Conservation (phyloP, 441 rosid genomes). For the Omphalea diandra region DNA sequence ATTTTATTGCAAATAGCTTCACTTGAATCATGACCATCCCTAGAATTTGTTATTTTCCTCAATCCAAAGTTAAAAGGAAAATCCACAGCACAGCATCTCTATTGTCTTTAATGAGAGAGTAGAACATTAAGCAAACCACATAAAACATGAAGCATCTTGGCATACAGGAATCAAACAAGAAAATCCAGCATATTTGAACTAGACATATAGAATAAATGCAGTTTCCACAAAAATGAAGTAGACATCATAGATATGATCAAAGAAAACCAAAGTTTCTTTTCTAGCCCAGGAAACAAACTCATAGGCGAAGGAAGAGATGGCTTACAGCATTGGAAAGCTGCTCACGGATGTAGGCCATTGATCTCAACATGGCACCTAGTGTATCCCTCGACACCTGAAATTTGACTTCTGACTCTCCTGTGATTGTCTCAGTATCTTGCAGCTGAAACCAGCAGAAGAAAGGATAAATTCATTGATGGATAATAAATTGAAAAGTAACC, state of each 20-base stretch:
- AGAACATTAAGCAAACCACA: too few species aligned
- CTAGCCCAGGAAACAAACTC: neutral
- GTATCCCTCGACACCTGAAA: slow-evolving; percentile 97
- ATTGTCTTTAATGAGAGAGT: too few species aligned
- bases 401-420: slow-evolving; percentile 95
- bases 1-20: neutral
- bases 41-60: too few species aligned
- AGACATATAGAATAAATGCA: neutral
- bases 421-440: slow-evolving; percentile 78
- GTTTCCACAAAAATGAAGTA: neutral
- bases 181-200: neutral
- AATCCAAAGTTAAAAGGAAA: too few species aligned
- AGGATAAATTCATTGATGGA: neutral
- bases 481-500: neutral
- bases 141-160: too few species aligned
- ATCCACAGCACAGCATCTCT: too few species aligned
- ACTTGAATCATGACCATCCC: neutral
- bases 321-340: slow-evolving; percentile 82
- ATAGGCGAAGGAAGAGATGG: slow-evolving; percentile 13
- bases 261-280: too few species aligned
- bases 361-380: slow-evolving; percentile 93
- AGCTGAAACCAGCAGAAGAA: slow-evolving; percentile 50
- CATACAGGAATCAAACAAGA: neutral
- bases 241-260: too few species aligned
- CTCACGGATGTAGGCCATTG: slow-evolving; percentile 95